Base-by-base conservation (phyloP, 2,329 filamentous ascomycete genomes). In the Colletotrichum cordylinicola region DNA sequence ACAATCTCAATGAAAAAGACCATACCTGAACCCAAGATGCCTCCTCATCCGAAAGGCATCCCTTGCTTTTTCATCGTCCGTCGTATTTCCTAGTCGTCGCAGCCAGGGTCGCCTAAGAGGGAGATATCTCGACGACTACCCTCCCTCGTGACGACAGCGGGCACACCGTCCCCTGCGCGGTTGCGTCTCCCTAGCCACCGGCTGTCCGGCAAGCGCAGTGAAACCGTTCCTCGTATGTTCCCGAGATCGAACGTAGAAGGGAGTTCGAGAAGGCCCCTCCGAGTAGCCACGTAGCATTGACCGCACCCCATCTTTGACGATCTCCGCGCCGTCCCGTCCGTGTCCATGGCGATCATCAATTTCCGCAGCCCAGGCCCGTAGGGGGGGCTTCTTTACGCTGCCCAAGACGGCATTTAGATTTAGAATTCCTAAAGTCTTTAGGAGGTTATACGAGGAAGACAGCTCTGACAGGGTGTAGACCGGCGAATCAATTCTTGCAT, bases 341-440 rank as follows among this genome's bases (percentile, higher is more conserved):
- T 52, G 43, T 4, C 10, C 43, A 52, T 21, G 43, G 10, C 43
- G 43, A 52, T 52, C 43, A 52, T 2, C n/a, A 1, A 8, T n/a
- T 4, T 1, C 10, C n/a, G 2, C 10, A 3, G 10, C 43, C n/a
- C 43, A 52, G n/a, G n/a, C n/a, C 3, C 0, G 12, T 10, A 0
- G 43, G 6, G 43, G 1, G 10, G n/a, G 43, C 10, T 21, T 10
- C n/a, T 2, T 52, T 2, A 13, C n/a, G 43, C 43, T 2, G 10
- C 0, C 43, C 2, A 13, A 21, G n/a, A 10, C 10, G 18, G 0
- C 9, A 1, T n/a, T 48, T 12, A 18, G 18, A 9, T 43, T n/a
- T 3, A 2, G 39, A 1, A 43, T n/a, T 43, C 1, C 18, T 43
- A 18, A 1, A 4, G 5, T 43, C 39, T n/a, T 43, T n/a, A 2